Base-by-base conservation (phyloP, 768 basidiomycete species). In the Psilocybe subaeruginosa region DNA sequence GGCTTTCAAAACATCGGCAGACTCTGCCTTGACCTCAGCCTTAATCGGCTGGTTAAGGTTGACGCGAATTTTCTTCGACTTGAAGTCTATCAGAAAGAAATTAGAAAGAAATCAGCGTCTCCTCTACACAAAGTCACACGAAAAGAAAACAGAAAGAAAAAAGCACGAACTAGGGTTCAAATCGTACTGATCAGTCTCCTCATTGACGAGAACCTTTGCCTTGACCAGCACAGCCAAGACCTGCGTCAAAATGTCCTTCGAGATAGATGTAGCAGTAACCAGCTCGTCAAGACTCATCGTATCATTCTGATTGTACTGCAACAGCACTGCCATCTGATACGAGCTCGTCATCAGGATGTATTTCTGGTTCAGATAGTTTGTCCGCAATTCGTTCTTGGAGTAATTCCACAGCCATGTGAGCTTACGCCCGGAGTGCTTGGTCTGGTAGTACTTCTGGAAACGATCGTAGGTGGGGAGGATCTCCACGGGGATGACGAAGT, bases 401-500 rank as follows among this genome's bases (percentile, higher is more conserved):
- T 96, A 93, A 72, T 98, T 97, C 97, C 97, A 99, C 7, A 99
- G 77, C 97, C 97, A 99, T 0, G 94, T 96, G 31, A 98, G 84
- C 69, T 97, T 97, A 60, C 97, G 91, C 8, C 97, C 97, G 1
- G 91, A 93, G 76, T 97, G 95, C 75, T 96, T 95, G 67, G 90
- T 90, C 70, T 93, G 92, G 75, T 99, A 98, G 79, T 95, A 99
- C 67, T 91, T 89, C 67, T 88, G 85, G 84, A 99, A 99, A 33
- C 94, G 89, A 65, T 97, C 91, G 73, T 95, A 95, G 5, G 92
- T 94, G 29, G 91, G 82, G 33, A 88, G 77, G 64, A 99, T 91
- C 72, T 98, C 96, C 4, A 85, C 76, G 0, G 97, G 97, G 57
- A 98, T 92, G 66, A 89, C 88, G 75, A 95, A 95, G 59, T 96